These are phyloP conservation scores for Penicillium olsonii DNA, from an alignment of 2,329 filamentous ascomycete species.

Conservation along the genomic window DNA sequence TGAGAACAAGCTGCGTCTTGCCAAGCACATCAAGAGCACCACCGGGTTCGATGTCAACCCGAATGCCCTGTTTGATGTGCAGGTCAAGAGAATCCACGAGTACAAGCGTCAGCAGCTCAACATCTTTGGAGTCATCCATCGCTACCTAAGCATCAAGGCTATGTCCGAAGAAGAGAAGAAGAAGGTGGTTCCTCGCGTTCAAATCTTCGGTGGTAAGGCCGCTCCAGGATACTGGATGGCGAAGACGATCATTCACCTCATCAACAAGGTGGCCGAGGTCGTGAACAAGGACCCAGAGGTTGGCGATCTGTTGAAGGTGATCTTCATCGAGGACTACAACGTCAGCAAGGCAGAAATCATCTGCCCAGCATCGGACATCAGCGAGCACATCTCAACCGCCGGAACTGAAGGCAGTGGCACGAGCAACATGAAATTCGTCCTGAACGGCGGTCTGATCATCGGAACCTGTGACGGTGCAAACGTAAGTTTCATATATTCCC, in stretches of 20 bases:
- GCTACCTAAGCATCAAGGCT: slow-evolving; percentile 85
- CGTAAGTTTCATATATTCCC: slow-evolving; percentile 55
- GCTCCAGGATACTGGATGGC: slow-evolving; percentile 99
- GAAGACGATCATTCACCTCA: slow-evolving; percentile 95
- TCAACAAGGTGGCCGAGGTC: slow-evolving; percentile 86
- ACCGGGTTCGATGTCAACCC: slow-evolving; percentile 84
- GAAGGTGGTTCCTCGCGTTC: slow-evolving; percentile 83
- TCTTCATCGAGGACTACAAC: slow-evolving; percentile 98
- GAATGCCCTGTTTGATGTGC: slow-evolving; percentile 86
- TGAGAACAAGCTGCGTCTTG: slow-evolving; percentile 89
- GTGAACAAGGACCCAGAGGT: slow-evolving; percentile 92
- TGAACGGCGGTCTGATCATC: slow-evolving; percentile 96
- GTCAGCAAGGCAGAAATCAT: slow-evolving; percentile 99
- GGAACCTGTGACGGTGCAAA: slow-evolving; percentile 98
- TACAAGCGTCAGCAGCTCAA: slow-evolving; percentile 99
- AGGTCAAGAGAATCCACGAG: slow-evolving; percentile 98
- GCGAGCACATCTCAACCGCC: slow-evolving; percentile 97
- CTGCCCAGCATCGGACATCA: slow-evolving; percentile 88
- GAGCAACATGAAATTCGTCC: slow-evolving; percentile 99
- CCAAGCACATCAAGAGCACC: slow-evolving; percentile 83
- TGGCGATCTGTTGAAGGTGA: slow-evolving; percentile 91
- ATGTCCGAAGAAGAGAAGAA: slow-evolving; percentile 82
- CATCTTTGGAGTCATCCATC: slow-evolving; percentile 96
- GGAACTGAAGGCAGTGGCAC: slow-evolving; percentile 87
- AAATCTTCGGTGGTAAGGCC: slow-evolving; percentile 96